Conservation (phyloP, 108 stramenopile species). For the Fistulifera solaris region DNA sequence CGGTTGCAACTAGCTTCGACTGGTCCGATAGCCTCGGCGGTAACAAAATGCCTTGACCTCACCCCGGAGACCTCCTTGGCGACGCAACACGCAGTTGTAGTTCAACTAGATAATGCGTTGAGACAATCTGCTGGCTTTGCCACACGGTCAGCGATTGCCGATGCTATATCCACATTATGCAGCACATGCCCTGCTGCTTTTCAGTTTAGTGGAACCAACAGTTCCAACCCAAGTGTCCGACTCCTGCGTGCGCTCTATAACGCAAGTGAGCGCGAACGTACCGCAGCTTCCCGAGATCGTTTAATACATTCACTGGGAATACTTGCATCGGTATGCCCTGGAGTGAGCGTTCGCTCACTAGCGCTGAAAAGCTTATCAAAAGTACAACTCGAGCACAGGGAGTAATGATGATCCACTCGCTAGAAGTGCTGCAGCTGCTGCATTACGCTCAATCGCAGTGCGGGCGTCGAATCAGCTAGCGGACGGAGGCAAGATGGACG, state of each 20-base stretch:
- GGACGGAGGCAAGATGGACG: conserved; percentile 63
- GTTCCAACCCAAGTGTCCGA: conserved; percentile 57
- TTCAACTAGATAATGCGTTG: conserved; percentile 38
- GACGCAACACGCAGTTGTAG: conserved; percentile 49
- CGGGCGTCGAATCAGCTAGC: conserved; percentile 56
- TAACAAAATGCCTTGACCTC: conserved; percentile 70
- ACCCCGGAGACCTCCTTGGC: conserved; percentile 32
- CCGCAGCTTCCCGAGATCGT: conserved; percentile 47
- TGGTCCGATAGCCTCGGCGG: conserved; percentile 64
- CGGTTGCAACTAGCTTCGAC: conserved; percentile 61
- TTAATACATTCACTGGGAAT: conserved; percentile 50
- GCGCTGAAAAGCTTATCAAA: conserved; percentile 53
- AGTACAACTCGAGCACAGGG: conserved; percentile 60
- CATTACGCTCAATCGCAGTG: conserved; percentile 66
- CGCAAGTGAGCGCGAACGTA: conserved; percentile 67
- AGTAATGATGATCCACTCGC: conserved; percentile 62
- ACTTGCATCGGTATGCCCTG: conserved; percentile 64
- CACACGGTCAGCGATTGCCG: conserved; percentile 74
- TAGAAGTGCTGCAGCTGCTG: conserved; percentile 58
- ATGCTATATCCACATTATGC: conserved; percentile 57
- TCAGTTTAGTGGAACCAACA: conserved; percentile 37
- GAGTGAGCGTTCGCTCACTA: conserved; percentile 54
- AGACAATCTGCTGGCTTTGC: conserved; percentile 59
- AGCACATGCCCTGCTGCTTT: conserved; percentile 59
- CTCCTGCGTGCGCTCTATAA: conserved; percentile 74